Base-by-base conservation (phyloP, 495 filamentous ascomycete species). In the Aspergillus asperescens region DNA sequence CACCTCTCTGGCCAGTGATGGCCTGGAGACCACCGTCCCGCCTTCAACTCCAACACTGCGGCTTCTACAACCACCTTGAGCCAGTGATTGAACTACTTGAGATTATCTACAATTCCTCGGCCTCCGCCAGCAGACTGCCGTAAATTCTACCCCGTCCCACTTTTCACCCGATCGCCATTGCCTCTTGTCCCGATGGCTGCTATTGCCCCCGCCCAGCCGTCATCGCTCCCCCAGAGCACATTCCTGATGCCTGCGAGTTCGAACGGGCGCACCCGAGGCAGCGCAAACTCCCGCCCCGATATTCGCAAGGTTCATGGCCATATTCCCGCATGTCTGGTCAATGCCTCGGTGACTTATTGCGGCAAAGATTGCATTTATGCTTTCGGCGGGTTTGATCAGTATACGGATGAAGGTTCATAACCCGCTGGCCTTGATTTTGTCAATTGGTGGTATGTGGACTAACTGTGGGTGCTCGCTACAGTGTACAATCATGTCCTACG, bases 301-400 rank as follows among this genome's bases (percentile, higher is more conserved):
- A 83, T 95, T 15, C 88, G 83, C 20, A 85, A 85, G 59, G 87
- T 86, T 5, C 77, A 89, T 44, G 93, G 93, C 34, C 88, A 93
- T 67, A 77, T 90, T 46, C 91, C 95, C 7, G 90, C 94, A 43
- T 96, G 93, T 62, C 79, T 98, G 34, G 92, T 97, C 48, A 97
- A 96, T 76, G 93, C 93, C 48, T 96, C 94, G 12, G 90, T 97
- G 46, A 97, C 93, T 15, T 96, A 95, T 68, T 95, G 91, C 62
- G 89, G 89, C 39, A 88, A 95, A 68, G 90, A 96, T 70, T 82
- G 88, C 64, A 96, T 98, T 59, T 96, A 96, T 70, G 93, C 91
- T 22, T 98, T 98, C 72, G 93, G 93, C 10, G 93, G 93, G n/a
- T 98, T 98, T 59, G 93, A 98, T 63, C 91, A 96, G 65, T 97